Evolutionary conservation across 2,329 filamentous ascomycete species (phyloP), one percentile per base, ranked within the genome.

Genomic region (Zarea fungicola): DNA sequence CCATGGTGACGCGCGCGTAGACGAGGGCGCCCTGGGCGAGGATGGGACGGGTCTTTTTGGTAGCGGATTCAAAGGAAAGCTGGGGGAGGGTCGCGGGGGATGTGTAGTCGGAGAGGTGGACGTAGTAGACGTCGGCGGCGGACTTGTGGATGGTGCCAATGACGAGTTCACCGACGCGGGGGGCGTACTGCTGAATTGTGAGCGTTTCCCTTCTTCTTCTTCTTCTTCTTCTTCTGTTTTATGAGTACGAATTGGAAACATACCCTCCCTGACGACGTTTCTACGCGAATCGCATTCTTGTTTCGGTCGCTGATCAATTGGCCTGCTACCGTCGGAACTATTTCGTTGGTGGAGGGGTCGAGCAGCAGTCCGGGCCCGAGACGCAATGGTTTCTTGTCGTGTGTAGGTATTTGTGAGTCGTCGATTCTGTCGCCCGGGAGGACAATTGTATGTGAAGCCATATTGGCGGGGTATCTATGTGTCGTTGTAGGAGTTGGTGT

Each of bases 11-110:
- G 54, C 92, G 86, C 31, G 91, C 92, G 70, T 97, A 97, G 29
- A 97, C 89, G 23, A 96, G 72, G 45, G 89, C 83, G 31, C 89
- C 89, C 13, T 81, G 62, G 23, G 76, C 73, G 36, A 97, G 78
- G 55, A 88, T 77, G 0, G 93, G 93, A 1, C 91, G 79, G 3
- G 89, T 96, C 71, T 97, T 97, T 67, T 91, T 93, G 37, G 86
- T 89, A 16, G 90, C 93, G 54, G 84, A 83, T 68, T 97, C 92
- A 65, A 99, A 99, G n/a, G 90, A 82, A 18, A 97, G 77, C 56
- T 95, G 87, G 0, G 88, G 89, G 1, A 97, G 81, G 16, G 87
- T 73, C 1, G 87, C 89, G 50, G 78, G 69, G 2, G 75, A 62
- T 4, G 78, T 78, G 62, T 83, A 78, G 48, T 82, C 75, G 23